phyloP scores from a whole-genome alignment of 257 asterid genomes.

The Petunia secreta region DNA sequence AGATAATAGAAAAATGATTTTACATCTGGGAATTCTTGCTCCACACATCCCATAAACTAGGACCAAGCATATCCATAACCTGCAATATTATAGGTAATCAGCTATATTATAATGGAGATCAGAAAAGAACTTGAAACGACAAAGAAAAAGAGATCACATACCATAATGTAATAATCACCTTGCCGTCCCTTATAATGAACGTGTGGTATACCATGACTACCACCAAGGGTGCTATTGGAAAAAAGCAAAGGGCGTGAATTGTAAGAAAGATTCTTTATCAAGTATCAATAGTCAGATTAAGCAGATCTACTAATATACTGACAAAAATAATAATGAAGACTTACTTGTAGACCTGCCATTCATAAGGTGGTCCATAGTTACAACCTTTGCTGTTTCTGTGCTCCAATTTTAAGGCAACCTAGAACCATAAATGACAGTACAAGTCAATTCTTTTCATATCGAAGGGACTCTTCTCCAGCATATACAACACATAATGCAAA shows the following conservation, averaged over 20 bases:
- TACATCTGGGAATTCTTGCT: conserved; percentile 67
- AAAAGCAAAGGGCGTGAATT: conserved; percentile 13
- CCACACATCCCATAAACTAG: conserved; percentile 98
- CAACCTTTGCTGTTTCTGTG: conserved; percentile 54
- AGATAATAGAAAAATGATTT: conserved; percentile 30
- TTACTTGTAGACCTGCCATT: conserved; percentile 67
- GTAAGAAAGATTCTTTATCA: background rate
- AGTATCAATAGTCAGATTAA: background rate
- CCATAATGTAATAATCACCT: conserved; percentile 53
- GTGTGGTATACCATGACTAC: conserved; percentile 54
- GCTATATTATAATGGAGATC: background rate
- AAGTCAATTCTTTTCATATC: background rate
- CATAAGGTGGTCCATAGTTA: conserved; percentile 53
- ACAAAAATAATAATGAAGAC: conserved; percentile 5
- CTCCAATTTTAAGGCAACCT: conserved; percentile 61
- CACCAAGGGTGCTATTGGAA: conserved; percentile 40
- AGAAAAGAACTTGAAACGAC: background rate
- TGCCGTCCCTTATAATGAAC: conserved; percentile 55
- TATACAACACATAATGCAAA: background rate
- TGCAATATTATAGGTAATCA: conserved; percentile 19
- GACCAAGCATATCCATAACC: conserved; percentile 46
- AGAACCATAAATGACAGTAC: conserved; percentile 9
- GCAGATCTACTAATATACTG: conserved; percentile 6
- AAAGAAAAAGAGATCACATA: conserved; percentile 23
- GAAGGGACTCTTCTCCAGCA: conserved; percentile 4